Evolutionary conservation across 163 green algal species (phyloP), one percentile per base, ranked within the genome.

Genomic region (Chlamydomonas reinhardtii): DNA sequence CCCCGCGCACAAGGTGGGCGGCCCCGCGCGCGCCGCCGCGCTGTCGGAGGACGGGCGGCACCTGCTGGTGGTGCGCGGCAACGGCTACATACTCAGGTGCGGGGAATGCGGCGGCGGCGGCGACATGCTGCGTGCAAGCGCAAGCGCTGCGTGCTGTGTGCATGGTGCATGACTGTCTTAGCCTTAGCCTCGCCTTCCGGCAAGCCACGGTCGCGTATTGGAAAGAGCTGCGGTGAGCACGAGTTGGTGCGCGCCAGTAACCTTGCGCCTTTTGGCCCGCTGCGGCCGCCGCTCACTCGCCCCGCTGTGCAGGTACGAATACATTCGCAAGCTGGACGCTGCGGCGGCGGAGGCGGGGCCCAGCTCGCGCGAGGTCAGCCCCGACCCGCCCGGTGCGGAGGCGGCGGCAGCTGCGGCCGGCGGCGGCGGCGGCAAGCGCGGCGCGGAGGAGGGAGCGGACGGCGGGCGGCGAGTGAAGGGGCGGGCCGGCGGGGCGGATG

Each of bases 71-170:
- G 72, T 75, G 25, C 72, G 70, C 31, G 82, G 82, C 61, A 82
- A 87, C 61, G 82, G 82, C 35, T 87, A 82, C 82, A 75, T 87
- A 29, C 61, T 87, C 71, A 81, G 82, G 82, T 87, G 39, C 17
- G 35, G n/a, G 29, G 16, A 29, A n/a, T n/a, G 34, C 6, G 24
- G 8, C 17, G 71, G 25, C 17, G 11, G 17, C 17, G 25, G 62
- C 62, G 35, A 11, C 35, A 0, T n/a, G 65, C 35, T 12, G 2
- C 2, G 8, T 39, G 22, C n/a, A 24, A 6, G 35, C 25, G 27
- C 14, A 4, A n/a, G n/a, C n/a, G n/a, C n/a, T n/a, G n/a, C n/a
- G n/a, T n/a, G n/a, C n/a, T 24, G 17, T 39, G n/a, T 39, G 14
- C n/a, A n/a, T n/a, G n/a, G n/a, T n/a, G n/a, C n/a, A n/a, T n/a